These are phyloP conservation scores for Sungouiozyma ichnusensis DNA, from an alignment of 805 yeast species.

Conservation along the genomic window DNA sequence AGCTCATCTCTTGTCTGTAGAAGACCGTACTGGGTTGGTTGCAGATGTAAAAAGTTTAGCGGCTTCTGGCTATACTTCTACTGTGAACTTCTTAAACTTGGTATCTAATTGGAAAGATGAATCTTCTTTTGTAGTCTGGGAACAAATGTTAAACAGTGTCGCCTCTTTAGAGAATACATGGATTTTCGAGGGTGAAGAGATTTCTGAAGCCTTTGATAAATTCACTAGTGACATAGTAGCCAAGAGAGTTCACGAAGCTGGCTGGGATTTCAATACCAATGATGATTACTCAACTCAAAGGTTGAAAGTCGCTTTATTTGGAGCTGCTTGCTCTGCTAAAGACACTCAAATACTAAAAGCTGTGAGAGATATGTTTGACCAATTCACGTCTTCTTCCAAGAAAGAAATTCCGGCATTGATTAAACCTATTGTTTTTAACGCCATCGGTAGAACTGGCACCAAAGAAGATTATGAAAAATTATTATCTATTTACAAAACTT, in stretches of 20 bases:
- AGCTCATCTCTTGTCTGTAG: conserved; percentile 51
- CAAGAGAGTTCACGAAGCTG: conserved; percentile 43
- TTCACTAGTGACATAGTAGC: conserved; percentile 47
- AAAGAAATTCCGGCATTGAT: conserved; percentile 64
- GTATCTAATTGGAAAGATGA: conserved; percentile 53
- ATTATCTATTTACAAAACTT: conserved; percentile 46
- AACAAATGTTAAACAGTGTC: conserved; percentile 41
- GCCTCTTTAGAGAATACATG: conserved; percentile 42
- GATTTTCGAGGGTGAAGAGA: conserved; percentile 40
- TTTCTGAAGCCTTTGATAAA: conserved; percentile 37
- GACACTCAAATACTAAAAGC: conserved; percentile 38
- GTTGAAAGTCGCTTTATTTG: conserved; percentile 53
- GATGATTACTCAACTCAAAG: conserved; percentile 51
- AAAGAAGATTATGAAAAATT: conserved; percentile 51
- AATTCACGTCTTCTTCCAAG: conserved; percentile 49
- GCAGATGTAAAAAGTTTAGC: conserved; percentile 71
- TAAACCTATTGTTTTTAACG: conserved; percentile 49
- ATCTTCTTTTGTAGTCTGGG: conserved; percentile 57
- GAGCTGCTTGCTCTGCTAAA: conserved; percentile 45
- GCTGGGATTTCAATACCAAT: conserved; percentile 49
- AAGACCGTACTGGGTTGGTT: conserved; percentile 67
- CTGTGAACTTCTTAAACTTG: conserved; percentile 48
- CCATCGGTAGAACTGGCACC: conserved; percentile 57
- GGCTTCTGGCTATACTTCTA: conserved; percentile 54
- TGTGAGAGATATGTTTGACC: conserved; percentile 39